phyloP scores from a whole-genome alignment of 768 basidiomycete species.

The Peribolospora baueri region DNA sequence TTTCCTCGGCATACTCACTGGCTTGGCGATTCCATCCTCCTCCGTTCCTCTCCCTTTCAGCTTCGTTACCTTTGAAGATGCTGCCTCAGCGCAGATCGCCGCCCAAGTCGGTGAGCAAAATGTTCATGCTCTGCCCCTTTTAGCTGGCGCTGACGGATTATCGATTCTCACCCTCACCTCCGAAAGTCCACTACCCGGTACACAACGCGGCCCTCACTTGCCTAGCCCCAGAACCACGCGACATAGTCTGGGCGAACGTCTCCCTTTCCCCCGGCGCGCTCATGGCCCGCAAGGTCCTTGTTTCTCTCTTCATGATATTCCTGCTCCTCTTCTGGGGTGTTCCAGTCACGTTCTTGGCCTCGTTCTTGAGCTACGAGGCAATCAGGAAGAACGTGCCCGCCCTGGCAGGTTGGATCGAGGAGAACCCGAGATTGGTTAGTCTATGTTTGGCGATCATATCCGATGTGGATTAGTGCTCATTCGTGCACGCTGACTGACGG shows the following conservation, averaged over 20 bases:
- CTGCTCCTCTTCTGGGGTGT: constrained; percentile 79
- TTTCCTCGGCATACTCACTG: background rate
- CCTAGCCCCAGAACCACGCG: constrained; percentile 73
- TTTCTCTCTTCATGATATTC: constrained; percentile 40
- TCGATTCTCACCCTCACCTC: constrained; percentile 28
- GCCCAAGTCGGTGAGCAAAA: constrained; percentile 44
- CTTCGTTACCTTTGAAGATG: background rate
- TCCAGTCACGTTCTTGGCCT: constrained; percentile 66
- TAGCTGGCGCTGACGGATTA: too few relatives aligned
- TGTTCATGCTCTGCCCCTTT: too few relatives aligned
- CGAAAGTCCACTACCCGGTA: constrained; percentile 36
- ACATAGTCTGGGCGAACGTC: constrained; percentile 87
- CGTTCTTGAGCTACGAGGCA: constrained; percentile 71
- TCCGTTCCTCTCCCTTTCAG: constrained; percentile 18
- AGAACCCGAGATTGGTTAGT: constrained; percentile 24
- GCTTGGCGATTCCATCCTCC: background rate
- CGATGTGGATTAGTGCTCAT: too few relatives aligned
- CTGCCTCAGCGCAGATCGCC: constrained; percentile 39
- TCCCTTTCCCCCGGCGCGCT: constrained; percentile 35
- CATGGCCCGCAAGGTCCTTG: constrained; percentile 43
- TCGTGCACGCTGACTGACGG: too few relatives aligned
- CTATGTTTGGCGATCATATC: too few relatives aligned
- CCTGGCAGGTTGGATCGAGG: constrained; percentile 61
- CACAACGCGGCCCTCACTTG: constrained; percentile 5
- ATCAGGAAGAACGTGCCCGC: constrained; percentile 76